phyloP scores from a whole-genome alignment of 176 grass and related monocot genomes.

The Ananas comosus region DNA sequence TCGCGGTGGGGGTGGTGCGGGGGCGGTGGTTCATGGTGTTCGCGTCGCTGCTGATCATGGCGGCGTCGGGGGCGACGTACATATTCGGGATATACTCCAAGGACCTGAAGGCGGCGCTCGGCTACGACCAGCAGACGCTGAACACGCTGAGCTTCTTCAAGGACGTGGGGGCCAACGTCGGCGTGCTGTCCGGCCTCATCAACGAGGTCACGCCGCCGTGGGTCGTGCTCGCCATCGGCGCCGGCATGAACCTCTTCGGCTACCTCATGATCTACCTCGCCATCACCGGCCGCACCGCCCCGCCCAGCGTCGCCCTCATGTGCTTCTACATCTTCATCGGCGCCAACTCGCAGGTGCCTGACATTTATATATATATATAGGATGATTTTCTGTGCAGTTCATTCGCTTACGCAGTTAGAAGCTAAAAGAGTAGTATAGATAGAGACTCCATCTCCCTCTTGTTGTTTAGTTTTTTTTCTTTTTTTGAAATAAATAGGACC shows the following conservation, averaged over 20 bases:
- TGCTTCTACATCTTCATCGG: constrained; percentile 70
- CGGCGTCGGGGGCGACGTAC: constrained; percentile 53
- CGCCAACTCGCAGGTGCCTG: constrained; percentile 40
- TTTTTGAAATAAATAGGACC: no score
- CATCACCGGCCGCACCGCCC: constrained; percentile 45
- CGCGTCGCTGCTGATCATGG: constrained; percentile 56
- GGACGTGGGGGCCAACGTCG: constrained; percentile 54
- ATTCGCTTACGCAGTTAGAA: no score
- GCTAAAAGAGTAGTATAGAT: no score
- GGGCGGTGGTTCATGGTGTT: constrained; percentile 74
- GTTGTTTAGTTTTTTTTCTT: no score
- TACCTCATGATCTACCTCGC: constrained; percentile 80
- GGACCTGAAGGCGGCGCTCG: constrained; percentile 42
- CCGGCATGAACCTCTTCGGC: constrained; percentile 54
- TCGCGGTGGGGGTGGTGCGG: constrained; percentile 37
- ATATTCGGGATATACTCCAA: constrained; percentile 70
- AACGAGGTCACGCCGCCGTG: constrained; percentile 66
- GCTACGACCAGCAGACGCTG: constrained; percentile 56
- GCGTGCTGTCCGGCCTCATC: constrained; percentile 61
- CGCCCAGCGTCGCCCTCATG: constrained; percentile 20
- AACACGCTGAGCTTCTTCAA: constrained; percentile 71
- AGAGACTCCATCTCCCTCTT: no score
- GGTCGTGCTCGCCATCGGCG: constrained; percentile 55
- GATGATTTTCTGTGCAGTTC: no score
- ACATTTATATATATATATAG: no score